A percentile compares a stretch with the other conserved stretches of the same genome.
These are phyloP conservation scores for Cyclotella cryptica DNA, from an alignment of 108 stramenopile genomes.

Conservation along the genomic window DNA sequence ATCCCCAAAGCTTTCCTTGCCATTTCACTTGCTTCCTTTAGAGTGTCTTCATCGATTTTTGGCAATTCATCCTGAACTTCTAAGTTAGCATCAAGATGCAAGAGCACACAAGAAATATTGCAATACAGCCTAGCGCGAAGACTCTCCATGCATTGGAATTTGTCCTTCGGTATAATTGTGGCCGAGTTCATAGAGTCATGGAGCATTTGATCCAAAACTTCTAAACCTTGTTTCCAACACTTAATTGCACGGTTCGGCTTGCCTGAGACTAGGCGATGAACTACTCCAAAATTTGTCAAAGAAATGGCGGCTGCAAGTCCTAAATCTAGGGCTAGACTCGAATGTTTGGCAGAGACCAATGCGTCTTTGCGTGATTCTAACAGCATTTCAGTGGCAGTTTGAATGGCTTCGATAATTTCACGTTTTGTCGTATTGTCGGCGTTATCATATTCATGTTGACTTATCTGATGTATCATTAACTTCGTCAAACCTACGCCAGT, in stretches of 20 bases:
- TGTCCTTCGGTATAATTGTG: conserved; percentile 32
- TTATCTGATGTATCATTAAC: conserved; percentile 19
- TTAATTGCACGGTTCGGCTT: conserved; percentile 18
- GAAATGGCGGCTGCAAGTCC: conserved; percentile 51
- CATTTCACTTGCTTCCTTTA: conserved; percentile 74
- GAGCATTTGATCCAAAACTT: conserved; percentile 34
- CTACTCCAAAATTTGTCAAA: conserved; percentile 42
- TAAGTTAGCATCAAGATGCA: conserved; percentile 11
- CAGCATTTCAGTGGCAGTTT: conserved; percentile 49
- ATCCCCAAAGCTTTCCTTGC: conserved; percentile 66
- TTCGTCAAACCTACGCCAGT: conserved; percentile 47
- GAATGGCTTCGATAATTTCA: conserved; percentile 41
- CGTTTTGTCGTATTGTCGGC: background rate
- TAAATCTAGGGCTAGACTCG: conserved; percentile 37
- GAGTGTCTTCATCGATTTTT: conserved; percentile 33
- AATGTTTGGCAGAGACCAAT: conserved; percentile 23
- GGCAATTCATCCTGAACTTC: background rate
- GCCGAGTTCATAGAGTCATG: conserved; percentile 33
- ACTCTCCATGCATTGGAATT: conserved; percentile 49
- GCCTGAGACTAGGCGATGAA: conserved; percentile 1
- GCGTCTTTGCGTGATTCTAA: conserved; percentile 54
- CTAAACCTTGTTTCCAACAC: conserved; percentile 32
- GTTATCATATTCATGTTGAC: background rate
- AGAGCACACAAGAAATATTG: conserved; percentile 48
- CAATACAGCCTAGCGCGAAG: conserved; percentile 45